These are phyloP conservation scores for Aspergillus pseudotamarii DNA, from an alignment of 2,329 filamentous ascomycete genomes.

Conservation along the genomic window DNA sequence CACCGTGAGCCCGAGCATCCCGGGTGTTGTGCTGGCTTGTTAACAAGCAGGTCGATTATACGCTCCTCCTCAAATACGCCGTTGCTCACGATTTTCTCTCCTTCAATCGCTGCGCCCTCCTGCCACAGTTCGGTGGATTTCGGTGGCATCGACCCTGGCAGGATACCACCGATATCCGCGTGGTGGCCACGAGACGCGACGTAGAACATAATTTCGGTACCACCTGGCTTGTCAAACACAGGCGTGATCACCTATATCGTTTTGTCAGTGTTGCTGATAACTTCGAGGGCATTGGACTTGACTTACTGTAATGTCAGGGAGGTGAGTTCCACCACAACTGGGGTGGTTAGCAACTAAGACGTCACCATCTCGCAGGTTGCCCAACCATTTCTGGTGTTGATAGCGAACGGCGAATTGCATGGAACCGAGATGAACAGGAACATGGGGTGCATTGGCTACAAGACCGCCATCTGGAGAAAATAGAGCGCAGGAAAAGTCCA, in stretches of 20 bases:
- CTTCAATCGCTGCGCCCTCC: constrained; percentile 51
- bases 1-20: constrained; percentile 80
- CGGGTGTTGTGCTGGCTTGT: constrained; percentile 72
- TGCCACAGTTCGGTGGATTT: constrained; percentile 52
- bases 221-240: constrained; percentile 65
- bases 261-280: constrained; percentile 1
- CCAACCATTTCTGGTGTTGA: constrained; percentile 78
- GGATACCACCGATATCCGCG: constrained; percentile 81
- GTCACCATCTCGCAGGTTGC: constrained; percentile 75
- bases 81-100: constrained; percentile 69
- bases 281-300: constrained; percentile 17
- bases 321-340: constrained; percentile 79
- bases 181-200: constrained; percentile 80
- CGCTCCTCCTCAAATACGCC: constrained; percentile 78
- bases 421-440: constrained; percentile 78
- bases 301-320: constrained; percentile 76
- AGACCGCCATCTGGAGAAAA: constrained; percentile 76
- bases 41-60: constrained; percentile 70
- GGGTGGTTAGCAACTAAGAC: constrained; percentile 84
- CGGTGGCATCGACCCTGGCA: constrained; percentile 80
- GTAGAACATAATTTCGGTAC: constrained; percentile 77
- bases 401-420: constrained; percentile 84
- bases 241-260: constrained; percentile 65
- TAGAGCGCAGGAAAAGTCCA: constrained; percentile 81
- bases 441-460: constrained; percentile 70